Evolutionary conservation across 2,329 filamentous ascomycete genomes (phyloP).

Genomic region (Colletotrichum navitas): DNA sequence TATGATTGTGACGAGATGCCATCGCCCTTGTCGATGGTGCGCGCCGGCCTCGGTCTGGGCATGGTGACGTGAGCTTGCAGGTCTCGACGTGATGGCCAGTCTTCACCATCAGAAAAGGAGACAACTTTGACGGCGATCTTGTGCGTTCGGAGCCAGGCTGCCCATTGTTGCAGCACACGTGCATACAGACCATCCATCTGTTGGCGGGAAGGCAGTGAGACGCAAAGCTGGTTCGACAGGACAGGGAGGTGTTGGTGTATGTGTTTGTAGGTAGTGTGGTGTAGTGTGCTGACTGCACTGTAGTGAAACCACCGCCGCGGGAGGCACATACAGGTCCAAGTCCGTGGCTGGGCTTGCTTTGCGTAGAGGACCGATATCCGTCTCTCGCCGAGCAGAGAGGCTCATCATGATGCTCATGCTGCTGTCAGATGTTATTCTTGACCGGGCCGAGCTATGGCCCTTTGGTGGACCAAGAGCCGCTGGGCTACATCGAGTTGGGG

Average conservation of each 20-base stretch:
- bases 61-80: slow-evolving; percentile 8
- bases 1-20: slow-evolving; percentile 29
- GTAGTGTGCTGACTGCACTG: too few species aligned
- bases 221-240: not conserved
- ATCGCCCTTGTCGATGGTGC: slow-evolving; percentile 1
- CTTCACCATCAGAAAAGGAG: not conserved
- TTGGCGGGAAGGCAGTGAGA: not conserved
- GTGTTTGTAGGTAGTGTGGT: too few species aligned
- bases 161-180: not conserved
- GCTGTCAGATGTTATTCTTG: slow-evolving; percentile 11
- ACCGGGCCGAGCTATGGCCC: slow-evolving; percentile 22
- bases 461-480: slow-evolving; percentile 10
- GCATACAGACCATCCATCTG: not conserved
- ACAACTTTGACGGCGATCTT: not conserved
- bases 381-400: slow-evolving; percentile 4
- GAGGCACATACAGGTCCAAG: not conserved
- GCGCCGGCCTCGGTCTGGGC: not conserved
- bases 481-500: not conserved
- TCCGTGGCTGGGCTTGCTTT: not conserved
- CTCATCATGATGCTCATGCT: not conserved
- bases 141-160: not conserved
- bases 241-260: not conserved
- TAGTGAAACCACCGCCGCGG: not conserved
- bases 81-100: not conserved
- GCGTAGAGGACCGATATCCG: not conserved